phyloP scores from a whole-genome alignment of 176 grass and related monocot genomes.

The Panicum miliaceum region DNA sequence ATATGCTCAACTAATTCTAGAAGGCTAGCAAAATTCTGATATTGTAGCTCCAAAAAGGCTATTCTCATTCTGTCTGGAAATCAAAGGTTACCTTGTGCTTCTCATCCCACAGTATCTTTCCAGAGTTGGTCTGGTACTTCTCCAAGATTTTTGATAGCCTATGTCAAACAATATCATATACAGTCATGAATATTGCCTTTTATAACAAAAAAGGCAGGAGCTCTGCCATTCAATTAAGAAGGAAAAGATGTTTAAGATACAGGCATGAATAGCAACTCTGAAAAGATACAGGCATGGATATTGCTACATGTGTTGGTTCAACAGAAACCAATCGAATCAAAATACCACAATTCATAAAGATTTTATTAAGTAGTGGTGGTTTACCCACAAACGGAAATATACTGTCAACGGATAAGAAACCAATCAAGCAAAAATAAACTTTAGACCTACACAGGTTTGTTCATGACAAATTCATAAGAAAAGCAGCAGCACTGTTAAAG shows the following conservation, averaged over 20 bases:
- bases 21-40: neutral
- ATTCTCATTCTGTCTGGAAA: neutral
- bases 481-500: neutral
- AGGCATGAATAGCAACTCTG: neutral
- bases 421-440: slow-evolving; percentile 20
- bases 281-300: no score
- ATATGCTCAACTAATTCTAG: neutral
- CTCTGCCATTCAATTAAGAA: neutral
- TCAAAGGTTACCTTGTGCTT: slow-evolving; percentile 80
- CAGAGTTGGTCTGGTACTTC: slow-evolving; percentile 95
- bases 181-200: neutral
- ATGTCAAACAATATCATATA: slow-evolving; percentile 12
- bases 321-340: neutral
- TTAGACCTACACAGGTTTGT: neutral
- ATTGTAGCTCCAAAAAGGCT: neutral
- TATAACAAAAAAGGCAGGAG: neutral
- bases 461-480: slow-evolving; percentile 10
- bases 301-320: slow-evolving; percentile 1
- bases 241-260: neutral
- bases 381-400: neutral
- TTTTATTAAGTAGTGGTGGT: neutral
- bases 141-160: slow-evolving; percentile 86
- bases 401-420: neutral
- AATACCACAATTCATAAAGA: neutral
- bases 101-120: slow-evolving; percentile 91